Evolutionary conservation across 2,329 filamentous ascomycete genomes (phyloP), one percentile per base, ranked within the genome.

Genomic region (Karstenula rhodostoma): DNA sequence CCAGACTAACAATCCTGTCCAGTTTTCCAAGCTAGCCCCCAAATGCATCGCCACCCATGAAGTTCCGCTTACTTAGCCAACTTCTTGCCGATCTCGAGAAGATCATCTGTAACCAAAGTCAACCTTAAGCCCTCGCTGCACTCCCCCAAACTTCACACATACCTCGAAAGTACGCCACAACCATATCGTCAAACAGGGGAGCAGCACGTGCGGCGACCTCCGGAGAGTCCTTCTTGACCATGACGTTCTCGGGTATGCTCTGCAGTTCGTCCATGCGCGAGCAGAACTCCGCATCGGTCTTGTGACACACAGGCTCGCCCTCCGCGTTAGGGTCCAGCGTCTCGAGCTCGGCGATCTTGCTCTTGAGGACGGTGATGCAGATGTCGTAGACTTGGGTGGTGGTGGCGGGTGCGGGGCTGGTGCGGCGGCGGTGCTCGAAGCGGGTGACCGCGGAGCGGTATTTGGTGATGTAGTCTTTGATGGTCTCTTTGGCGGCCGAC

Each of bases 381-480:
- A 52, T 27, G 27, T 19, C 12, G 29, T 40, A 40, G 29, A 47
- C 13, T 8, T 25, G 33, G 33, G 33, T 35, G 29, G 29, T n/a
- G 5, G 40, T 10, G 53, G 35, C 29, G 4, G 25, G 27, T 8
- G 42, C 17, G 27, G 17, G n/a, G n/a, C 19, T 4, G 32, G 10
- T 13, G 17, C 17, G 10, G 27, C 40, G 51, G 13, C 22, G 35
- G 52, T 43, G 27, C 7, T 49, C 32, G 33, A 52, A 33, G 32
- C 49, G 49, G 22, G 32, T 27, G 22, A 52, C 25, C 3, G 29
- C 5, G 19, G 49, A n/a, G 49, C 49, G 19, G 60, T 13, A 70
- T 63, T 4, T 69, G 63, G 29, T 68, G 17, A 32, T 32, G 22
- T 27, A 35, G 9, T 35, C 47, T 10, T 25, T 12, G 27, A n/a